Evolutionary conservation across 345 rosid genomes (phyloP).

Genomic region (Melastoma malabathricum): DNA sequence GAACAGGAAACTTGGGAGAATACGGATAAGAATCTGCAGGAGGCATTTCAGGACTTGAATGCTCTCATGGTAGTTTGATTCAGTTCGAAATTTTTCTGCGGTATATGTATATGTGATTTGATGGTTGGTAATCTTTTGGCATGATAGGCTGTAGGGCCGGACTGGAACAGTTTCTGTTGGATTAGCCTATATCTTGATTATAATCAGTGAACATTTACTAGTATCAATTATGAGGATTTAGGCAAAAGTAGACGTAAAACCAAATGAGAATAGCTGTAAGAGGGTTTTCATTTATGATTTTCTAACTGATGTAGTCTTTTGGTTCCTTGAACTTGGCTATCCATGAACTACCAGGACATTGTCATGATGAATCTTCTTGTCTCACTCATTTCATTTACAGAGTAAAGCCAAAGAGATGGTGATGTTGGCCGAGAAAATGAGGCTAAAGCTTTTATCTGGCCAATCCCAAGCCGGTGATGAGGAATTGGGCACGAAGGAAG

Average conservation of each 20-base stretch:
- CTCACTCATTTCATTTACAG: slow-evolving; percentile 18
- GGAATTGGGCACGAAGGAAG: slow-evolving; percentile 87
- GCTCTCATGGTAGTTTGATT: slow-evolving; percentile 67
- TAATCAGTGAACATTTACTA: no score
- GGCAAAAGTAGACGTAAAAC: no score
- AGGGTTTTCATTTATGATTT: background rate
- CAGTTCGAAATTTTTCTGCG: background rate
- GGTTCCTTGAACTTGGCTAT: background rate
- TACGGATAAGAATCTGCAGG: slow-evolving; percentile 90
- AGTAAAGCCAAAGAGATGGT: slow-evolving; percentile 93
- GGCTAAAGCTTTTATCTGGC: slow-evolving; percentile 74
- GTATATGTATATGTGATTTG: background rate
- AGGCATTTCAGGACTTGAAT: slow-evolving; percentile 89
- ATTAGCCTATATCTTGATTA: no score
- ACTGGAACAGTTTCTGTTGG: background rate
- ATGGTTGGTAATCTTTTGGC: background rate
- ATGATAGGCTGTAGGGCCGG: background rate
- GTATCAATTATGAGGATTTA: no score
- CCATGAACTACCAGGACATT: background rate
- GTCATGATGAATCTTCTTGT: background rate
- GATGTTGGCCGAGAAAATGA: slow-evolving; percentile 81
- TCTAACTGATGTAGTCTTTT: background rate
- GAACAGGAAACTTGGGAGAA: slow-evolving; percentile 93
- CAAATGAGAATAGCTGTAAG: no score
- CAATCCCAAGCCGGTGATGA: slow-evolving; percentile 56